These are phyloP conservation scores for Eleusine indica DNA, from an alignment of 176 grass and related monocot genomes.

Conservation along the genomic window DNA sequence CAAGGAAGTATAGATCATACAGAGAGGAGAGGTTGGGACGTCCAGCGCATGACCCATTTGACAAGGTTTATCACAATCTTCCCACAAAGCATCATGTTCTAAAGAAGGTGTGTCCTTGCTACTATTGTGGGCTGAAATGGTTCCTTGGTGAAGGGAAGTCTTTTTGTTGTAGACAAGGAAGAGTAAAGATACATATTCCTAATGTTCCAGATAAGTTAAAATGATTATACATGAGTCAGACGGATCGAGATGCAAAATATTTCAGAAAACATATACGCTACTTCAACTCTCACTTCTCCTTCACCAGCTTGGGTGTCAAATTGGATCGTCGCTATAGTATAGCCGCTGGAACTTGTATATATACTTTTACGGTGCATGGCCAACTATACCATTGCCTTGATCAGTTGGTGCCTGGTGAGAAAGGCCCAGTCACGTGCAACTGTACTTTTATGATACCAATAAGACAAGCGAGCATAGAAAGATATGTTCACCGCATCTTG, in stretches of 20 bases:
- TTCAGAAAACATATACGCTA: not conserved
- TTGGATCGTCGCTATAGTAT: not conserved
- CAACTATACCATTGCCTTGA: too few species aligned
- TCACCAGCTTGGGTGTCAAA: not conserved
- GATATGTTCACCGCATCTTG: not conserved
- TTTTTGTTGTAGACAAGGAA: not conserved
- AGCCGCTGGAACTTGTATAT: not conserved
- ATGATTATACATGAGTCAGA: not conserved
- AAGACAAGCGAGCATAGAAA: not conserved
- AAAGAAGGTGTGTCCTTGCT: too few species aligned
- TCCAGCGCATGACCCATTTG: too few species aligned
- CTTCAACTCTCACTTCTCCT: not conserved
- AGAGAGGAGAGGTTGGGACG: too few species aligned
- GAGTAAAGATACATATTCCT: not conserved
- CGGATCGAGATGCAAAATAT: not conserved
- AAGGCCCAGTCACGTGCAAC: not conserved
- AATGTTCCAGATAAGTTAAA: not conserved
- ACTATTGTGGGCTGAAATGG: not conserved
- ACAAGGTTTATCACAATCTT: too few species aligned
- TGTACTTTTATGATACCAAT: not conserved
- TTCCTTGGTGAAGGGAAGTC: not conserved
- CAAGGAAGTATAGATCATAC: too few species aligned
- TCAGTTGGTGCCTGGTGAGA: too few species aligned
- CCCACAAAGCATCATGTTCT: too few species aligned
- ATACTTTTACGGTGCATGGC: too few species aligned